Evolutionary conservation across 2,329 filamentous ascomycete species (phyloP).

Genomic region (Fusarium sp.): DNA sequence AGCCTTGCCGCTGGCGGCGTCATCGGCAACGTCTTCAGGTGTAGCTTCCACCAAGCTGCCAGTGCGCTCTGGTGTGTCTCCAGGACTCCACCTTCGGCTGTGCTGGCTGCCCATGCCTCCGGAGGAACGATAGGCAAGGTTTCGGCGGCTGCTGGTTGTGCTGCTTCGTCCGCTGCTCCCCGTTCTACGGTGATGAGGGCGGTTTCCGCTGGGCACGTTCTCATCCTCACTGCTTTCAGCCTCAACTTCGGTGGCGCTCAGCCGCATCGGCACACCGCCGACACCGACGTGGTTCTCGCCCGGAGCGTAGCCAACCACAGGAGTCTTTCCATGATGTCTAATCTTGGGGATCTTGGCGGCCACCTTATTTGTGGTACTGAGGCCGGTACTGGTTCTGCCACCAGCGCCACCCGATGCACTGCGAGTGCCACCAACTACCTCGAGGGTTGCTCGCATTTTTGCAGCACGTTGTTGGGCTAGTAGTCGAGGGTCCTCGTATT

Average conservation of each 20-base stretch:
- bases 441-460: conserved; percentile 85
- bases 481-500: conserved; percentile 88
- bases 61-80: conserved; percentile 66
- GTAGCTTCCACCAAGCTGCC: conserved; percentile 63
- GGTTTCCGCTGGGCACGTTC: conserved; percentile 60
- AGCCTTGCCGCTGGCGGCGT: conserved; percentile 60
- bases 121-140: conserved; percentile 62
- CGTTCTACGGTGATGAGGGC: conserved; percentile 73
- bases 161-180: conserved; percentile 82
- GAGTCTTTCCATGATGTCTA: conserved; percentile 84
- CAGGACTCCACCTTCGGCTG: conserved; percentile 62
- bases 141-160: conserved; percentile 64
- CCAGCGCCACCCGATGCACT: conserved; percentile 50
- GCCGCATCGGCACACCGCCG: conserved; percentile 85
- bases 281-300: conserved; percentile 79
- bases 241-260: conserved; percentile 96
- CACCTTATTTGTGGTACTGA: conserved; percentile 72
- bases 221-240: conserved; percentile 86
- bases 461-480: conserved; percentile 86
- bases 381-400: conserved; percentile 71
- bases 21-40: conserved; percentile 51
- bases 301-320: conserved; percentile 81
- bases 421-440: conserved; percentile 74
- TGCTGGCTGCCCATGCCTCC: conserved; percentile 57
- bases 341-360: conserved; percentile 93